Base-by-base conservation (phyloP, 1,139 yeast genomes). In the Citeromyces siamensis region DNA sequence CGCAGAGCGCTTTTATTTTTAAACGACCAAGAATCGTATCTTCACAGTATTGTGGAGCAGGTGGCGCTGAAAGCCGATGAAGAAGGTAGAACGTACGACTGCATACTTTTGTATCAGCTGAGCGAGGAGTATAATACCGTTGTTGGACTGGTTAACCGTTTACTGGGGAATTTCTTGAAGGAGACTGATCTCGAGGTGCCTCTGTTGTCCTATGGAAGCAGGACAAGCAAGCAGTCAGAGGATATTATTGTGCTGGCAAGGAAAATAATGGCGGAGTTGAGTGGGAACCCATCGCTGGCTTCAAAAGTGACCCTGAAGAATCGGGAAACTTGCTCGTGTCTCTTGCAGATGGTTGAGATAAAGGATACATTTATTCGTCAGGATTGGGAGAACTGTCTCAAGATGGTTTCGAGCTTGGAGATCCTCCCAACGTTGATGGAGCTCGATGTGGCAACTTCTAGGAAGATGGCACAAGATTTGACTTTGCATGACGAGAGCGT, bases 41-140 rank as follows among this genome's bases (percentile, higher is more conserved):
- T 85, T 37, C 68, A 70, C 38, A 73, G 74, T 41, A 85, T 90
- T 34, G 76, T 94, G 5, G 94, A 82, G 50, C 75, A 75, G 42
- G 86, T 95, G 19, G 97, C 97, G 2, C 66, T 69, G 37, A 76
- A 75, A 47, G 94, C 97, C 21, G 93, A 84, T 51, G 94, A 85
- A 46, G 97, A 86, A 52, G 97, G 97, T 3, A 70, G 95, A 49
- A 68, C 78, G 4, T 75, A 82, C 43, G 97, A 93, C 53, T 85
- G 97, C 8, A 71, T 93, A 40, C 62, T 84, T 39, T 65, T 90
- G 40, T 90, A 84, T 53, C 95, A 88, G 59, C 68, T 88, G 44
- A 75, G 95, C 38, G 93, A 84, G 57, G 95, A 88, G 49, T 82
- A 80, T 55, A 83, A 83, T 51, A 78, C 84, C 20, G 97, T 85